Evolutionary conservation across 371 early-diverging fungal genomes (phyloP), one percentile per base, ranked within the genome.

Genomic region (Basidiobolus meristosporus): DNA sequence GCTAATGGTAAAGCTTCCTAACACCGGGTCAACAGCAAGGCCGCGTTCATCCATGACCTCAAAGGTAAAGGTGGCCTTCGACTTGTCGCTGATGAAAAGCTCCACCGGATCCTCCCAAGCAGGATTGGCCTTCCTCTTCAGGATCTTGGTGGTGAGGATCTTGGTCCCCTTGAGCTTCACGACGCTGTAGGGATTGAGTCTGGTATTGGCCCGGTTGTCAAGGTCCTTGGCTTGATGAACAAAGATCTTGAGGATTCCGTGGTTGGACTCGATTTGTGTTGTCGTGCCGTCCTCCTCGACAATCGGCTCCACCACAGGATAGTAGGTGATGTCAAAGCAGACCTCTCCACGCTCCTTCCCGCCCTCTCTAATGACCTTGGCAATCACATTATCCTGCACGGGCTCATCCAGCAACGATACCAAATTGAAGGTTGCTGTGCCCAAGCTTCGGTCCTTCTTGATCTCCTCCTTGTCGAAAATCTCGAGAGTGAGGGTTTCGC

Each of bases 391-490:
- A 16, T 18, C 12, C 18, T 18, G 12, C 14, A 34, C 34, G 12
- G 37, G 19, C 17, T 19, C 37, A 37, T 37, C 21, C 37, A 19
- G 12, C 11, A 37, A 11, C 21, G 21, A 12, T 11, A 9, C 17
- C 10, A 42, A 36, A 14, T 26, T 21, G 11, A 70, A 39, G 2
- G 44, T 40, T 1, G 68, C 63, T 0, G 46, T 54, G 2, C 90
- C 90, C 23, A 90, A 50, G 0, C 62, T 47, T 38, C 68, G 73
- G 52, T 84, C 81, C 40, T 65, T 72, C 21, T 51, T 48, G 1
- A 73, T 40, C 20, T 69, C 60, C 44, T 77, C 77, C 50, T 59
- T 73, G 53, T 89, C 86, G 53, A 76, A 69, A 30, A 83, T 56
- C 49, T 85, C 84, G 31, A 88, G 53, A 5, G 67, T 65, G 16